These are phyloP conservation scores for Fusarium pininemorale DNA, from an alignment of 2,329 filamentous ascomycete species.

Conservation along the genomic window DNA sequence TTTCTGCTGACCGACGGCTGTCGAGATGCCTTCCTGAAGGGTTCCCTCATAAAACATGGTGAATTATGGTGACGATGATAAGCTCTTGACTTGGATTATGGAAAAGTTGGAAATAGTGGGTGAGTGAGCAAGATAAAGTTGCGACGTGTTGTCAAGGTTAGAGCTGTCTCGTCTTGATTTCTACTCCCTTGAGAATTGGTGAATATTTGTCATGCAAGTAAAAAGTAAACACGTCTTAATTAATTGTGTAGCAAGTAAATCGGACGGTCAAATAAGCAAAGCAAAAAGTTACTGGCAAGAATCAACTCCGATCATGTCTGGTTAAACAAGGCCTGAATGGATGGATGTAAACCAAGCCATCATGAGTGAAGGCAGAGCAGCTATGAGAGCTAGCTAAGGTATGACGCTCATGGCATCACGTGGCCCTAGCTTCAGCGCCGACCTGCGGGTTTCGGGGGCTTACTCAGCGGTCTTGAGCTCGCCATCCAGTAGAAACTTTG, in stretches of 20 bases:
- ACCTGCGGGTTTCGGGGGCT: not conserved
- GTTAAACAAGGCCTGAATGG: not conserved
- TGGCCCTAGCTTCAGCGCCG: slow-evolving; percentile 2
- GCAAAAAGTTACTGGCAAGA: not conserved
- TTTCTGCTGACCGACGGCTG: slow-evolving; percentile 78
- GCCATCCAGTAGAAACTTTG: slow-evolving; percentile 28
- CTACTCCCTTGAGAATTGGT: slow-evolving; percentile 12
- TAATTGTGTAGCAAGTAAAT: not conserved
- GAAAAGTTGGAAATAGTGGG: not conserved
- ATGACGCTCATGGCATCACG: slow-evolving; percentile 29
- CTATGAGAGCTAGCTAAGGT: slow-evolving; percentile 13
- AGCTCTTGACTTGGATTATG: not conserved
- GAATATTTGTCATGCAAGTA: not conserved
- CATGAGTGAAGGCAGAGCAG: slow-evolving; percentile 4
- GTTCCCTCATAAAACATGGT: slow-evolving; percentile 84
- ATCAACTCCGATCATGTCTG: not conserved
- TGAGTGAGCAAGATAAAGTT: not conserved
- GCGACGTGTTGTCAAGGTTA: slow-evolving; percentile 14
- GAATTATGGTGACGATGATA: not conserved
- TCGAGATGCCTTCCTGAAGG: slow-evolving; percentile 81
- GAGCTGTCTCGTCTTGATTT: slow-evolving; percentile 37
- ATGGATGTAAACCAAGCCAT: not conserved
- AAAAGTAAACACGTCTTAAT: not conserved
- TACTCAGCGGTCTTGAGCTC: slow-evolving; percentile 19
- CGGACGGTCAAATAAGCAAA: not conserved